Evolutionary conservation across 2,329 filamentous ascomycete genomes (phyloP).

Genomic region (Fusarium devonianum): DNA sequence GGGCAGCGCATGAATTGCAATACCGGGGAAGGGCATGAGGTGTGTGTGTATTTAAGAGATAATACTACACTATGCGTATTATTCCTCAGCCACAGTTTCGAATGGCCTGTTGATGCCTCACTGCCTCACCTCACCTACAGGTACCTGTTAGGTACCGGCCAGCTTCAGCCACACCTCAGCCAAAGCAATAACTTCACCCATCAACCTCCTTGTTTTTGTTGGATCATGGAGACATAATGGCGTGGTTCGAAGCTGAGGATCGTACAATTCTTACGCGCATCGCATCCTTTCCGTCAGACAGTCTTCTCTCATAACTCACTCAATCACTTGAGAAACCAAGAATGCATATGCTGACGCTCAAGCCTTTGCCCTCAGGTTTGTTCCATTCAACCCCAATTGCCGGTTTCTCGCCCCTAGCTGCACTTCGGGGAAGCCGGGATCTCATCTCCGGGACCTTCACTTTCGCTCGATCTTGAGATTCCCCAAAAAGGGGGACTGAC

Average conservation of each 20-base stretch:
- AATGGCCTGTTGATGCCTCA: too few species aligned
- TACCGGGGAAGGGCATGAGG: constrained; percentile 3
- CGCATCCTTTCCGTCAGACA: constrained; percentile 18
- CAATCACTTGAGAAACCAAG: constrained; percentile 3
- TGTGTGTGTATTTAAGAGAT: constrained; percentile 9
- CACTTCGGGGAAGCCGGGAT: constrained; percentile 29
- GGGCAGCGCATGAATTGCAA: constrained; percentile 16
- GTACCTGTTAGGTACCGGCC: too few species aligned
- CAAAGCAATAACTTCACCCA: not conserved
- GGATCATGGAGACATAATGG: constrained; percentile 30
- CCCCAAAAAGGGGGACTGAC: constrained; percentile 19
- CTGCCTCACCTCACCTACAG: too few species aligned
- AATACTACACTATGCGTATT: not conserved
- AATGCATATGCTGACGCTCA: not conserved
- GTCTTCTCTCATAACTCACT: too few species aligned
- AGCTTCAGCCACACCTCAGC: constrained; percentile 3
- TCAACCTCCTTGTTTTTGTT: constrained; percentile 11
- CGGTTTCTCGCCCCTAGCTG: constrained; percentile 7
- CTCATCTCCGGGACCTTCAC: constrained; percentile 11
- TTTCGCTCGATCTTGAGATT: constrained; percentile 7
- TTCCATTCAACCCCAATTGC: constrained; percentile 14
- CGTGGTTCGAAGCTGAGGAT: constrained; percentile 31
- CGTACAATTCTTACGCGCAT: constrained; percentile 28
- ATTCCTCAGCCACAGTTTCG: not conserved
- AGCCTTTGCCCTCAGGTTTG: constrained; percentile 9